Evolutionary conservation across 75 land plant genomes (phyloP), one percentile per base, ranked within the genome.

Genomic region (Pinus tabuliformis): DNA sequence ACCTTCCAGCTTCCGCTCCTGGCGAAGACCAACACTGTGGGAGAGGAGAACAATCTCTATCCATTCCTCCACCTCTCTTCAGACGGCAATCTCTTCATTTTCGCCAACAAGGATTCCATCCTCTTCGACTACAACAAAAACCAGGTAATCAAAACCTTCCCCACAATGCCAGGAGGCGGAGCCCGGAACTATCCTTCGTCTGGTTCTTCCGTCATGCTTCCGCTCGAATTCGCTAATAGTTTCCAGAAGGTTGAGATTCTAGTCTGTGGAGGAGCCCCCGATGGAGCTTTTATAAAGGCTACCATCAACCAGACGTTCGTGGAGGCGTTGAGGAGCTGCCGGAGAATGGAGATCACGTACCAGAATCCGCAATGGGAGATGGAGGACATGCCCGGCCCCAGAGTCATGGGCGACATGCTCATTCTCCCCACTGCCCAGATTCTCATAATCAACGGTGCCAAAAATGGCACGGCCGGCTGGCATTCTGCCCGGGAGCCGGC

Each of bases 331-430:
- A 20, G 59, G 9, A 81, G 85, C 1, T 93, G 96, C 63, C 89
- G 81, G 0, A 58, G 96, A 58, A 81, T 93, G 36, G 81, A 36
- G 30, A 75, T 91, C 59, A 93, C 88, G 14, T 86, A 80, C 72
- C 26, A 76, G 3, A 61, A 26, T 13, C 96, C 96, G 3, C 18
- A 60, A 18, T 93, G 96, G 96, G 20, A 45, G 6, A 82, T 91
- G 88, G 86, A 87, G 78, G 76, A 73, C 21, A 93, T 91, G 96
- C 93, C 96, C 20, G 62, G 54, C 52, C 65, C 84, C 33, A 68
- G 93, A 45, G 89, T 89, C 65, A 93, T 91, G 95, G 86, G 89
- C 8, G 91, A 93, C 79, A 91, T 93, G 96, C 70, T 82, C 26
- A 49, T 87, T 42, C 82, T 93, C 1, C 91, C 96, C 3, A 86